phyloP scores from a whole-genome alignment of 129 eudicot genomes.

The Heracleum sosnowskyi region DNA sequence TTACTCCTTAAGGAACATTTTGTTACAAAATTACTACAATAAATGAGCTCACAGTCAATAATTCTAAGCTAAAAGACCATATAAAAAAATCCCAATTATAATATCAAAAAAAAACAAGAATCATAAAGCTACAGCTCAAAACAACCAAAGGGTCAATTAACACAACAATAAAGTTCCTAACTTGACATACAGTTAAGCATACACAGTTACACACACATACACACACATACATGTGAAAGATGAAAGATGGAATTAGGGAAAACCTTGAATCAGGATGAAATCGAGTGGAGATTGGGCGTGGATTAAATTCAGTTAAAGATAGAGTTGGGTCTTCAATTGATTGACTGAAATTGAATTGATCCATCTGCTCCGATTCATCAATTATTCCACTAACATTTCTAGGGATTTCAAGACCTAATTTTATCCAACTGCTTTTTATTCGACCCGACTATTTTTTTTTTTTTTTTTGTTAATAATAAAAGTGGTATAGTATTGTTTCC shows the following conservation, averaged over 20 bases:
- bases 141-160: neutral
- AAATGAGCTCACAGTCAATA: neutral
- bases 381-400: neutral
- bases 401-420: neutral
- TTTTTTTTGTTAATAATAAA: neutral
- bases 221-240: neutral
- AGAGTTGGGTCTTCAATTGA: conserved; percentile 27
- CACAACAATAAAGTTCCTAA: too few relatives aligned
- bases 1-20: neutral
- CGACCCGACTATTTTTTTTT: neutral
- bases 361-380: conserved; percentile 8
- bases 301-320: conserved; percentile 18
- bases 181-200: too few relatives aligned
- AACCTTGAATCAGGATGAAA: conserved; percentile 32
- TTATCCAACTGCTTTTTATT: neutral
- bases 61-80: neutral
- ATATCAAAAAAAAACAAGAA: neutral
- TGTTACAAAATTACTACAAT: neutral
- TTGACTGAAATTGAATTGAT: conserved; percentile 27
- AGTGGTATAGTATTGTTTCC: neutral
- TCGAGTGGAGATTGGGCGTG: conserved; percentile 21
- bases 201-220: too few relatives aligned
- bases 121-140: neutral
- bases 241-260: neutral
- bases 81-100: neutral